phyloP scores from a whole-genome alignment of 176 grass and related monocot species.

The Calamus simplicifolius region DNA sequence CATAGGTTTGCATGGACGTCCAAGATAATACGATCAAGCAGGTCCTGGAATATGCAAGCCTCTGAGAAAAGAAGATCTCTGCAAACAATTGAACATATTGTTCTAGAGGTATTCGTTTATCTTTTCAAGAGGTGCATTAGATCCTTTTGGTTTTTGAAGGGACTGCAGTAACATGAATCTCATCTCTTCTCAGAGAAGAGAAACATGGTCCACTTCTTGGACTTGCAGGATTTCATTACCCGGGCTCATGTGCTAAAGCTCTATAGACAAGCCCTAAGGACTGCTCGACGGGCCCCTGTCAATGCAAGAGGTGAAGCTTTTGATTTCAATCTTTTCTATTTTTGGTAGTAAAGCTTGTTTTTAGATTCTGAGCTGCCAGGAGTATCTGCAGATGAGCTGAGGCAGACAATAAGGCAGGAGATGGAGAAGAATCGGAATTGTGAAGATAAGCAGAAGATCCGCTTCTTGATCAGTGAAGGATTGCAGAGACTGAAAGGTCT shows the following conservation, averaged over 20 bases:
- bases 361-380: slow-evolving; percentile 15
- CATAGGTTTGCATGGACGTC: no score
- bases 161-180: no score
- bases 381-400: slow-evolving; percentile 60
- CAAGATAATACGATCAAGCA: no score
- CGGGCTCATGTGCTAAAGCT: slow-evolving; percentile 63
- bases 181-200: slow-evolving; percentile 5
- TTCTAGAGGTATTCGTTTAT: no score
- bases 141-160: no score
- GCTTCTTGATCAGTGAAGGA: slow-evolving; percentile 78
- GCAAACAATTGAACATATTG: no score
- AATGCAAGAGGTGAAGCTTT: slow-evolving; percentile 43
- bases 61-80: no score
- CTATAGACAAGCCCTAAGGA: slow-evolving; percentile 59
- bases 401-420: slow-evolving; percentile 52
- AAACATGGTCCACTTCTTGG: slow-evolving; percentile 51
- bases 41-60: no score
- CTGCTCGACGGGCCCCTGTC: slow-evolving; percentile 42
- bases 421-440: slow-evolving; percentile 76
- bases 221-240: slow-evolving; percentile 64
- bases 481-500: slow-evolving; percentile 75
- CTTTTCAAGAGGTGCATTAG: no score
- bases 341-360: slow-evolving; percentile 1
- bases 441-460: slow-evolving; percentile 76
- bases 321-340: slow-evolving; percentile 4